Conservation (phyloP, 371 early-diverging fungal species). For the Syncephalastrum sp. region DNA sequence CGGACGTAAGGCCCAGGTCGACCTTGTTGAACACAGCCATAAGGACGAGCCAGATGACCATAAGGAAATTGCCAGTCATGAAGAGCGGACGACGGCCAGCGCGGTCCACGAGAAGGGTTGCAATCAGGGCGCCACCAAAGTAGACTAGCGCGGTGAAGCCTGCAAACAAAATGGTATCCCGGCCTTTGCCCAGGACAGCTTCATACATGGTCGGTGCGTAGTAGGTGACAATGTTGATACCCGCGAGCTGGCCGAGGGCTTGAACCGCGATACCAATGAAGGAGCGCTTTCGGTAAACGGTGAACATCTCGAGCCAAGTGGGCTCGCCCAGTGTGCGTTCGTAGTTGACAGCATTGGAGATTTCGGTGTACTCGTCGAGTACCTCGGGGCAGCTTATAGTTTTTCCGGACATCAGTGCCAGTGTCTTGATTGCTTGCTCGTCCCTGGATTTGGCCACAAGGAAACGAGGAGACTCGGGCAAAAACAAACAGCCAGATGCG, state of each 20-base stretch:
- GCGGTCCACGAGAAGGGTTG: conserved; percentile 31
- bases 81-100: conserved; percentile 41
- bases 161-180: conserved; percentile 31
- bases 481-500: conserved; percentile 35
- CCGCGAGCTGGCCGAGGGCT: conserved; percentile 58
- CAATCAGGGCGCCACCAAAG: conserved; percentile 30
- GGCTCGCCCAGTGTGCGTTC: conserved; percentile 69
- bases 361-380: conserved; percentile 69
- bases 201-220: conserved; percentile 71
- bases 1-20: conserved; percentile 31
- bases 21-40: conserved; percentile 43
- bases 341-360: conserved; percentile 60
- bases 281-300: conserved; percentile 48
- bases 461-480: conserved; percentile 58
- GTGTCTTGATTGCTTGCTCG: conserved; percentile 56
- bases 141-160: conserved; percentile 42
- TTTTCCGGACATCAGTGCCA: conserved; percentile 71
- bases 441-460: conserved; percentile 40
- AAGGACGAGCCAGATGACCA: conserved; percentile 33
- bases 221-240: conserved; percentile 74
- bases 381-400: conserved; percentile 54
- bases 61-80: conserved; percentile 33
- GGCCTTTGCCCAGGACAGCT: conserved; percentile 42
- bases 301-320: conserved; percentile 72
- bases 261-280: conserved; percentile 70